Evolutionary conservation across 169 alveolate species (phyloP), one percentile per base, ranked within the genome.

Genomic region (Eimeria sp.): DNA sequence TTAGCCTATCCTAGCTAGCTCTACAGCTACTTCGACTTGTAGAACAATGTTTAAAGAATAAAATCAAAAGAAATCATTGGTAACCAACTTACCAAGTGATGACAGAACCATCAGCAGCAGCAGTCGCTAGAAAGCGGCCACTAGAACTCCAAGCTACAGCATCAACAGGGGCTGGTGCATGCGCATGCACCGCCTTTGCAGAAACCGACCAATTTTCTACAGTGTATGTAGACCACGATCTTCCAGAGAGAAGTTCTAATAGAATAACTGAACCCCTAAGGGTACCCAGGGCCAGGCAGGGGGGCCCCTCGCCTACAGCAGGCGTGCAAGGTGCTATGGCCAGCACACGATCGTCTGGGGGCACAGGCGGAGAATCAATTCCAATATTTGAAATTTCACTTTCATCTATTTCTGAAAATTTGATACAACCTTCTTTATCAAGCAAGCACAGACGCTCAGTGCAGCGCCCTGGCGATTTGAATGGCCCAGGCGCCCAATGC

Each of bases 81-180:
- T 18, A 52, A 1, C 11, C 6, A 20, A 16, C 90, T 54, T 33
- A 60, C 90, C 90, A 83, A 10, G 46, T 56, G 66, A 49, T 54
- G 52, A 56, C 76, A 13, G 90, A 56, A 2, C 90, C 90, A 30
- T 83, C 20, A 4, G 90, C 74, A 27, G 90, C 90, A 54, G 90
- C 90, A 54, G 76, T 56, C 0, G 72, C 90, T 27, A 83, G 90
- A 30, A 56, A 56, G 37, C 90, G 49, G 54, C 90, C 72, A 52
- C 56, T 33, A 0, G 76, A 16, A 18, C 72, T 83, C 90, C 90
- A 83, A 9, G 54, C 76, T 6, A 37, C 76, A 6, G 74, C 90
- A 83, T 83, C 90, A 27, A 83, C 85, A 40, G 85, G 76, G 62
- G 90, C 71, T 0, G 80, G n/a, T 56, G 76, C 90, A 56, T 83